phyloP scores from a whole-genome alignment of 1,139 yeast genomes.

The Geotrichum australiense region DNA sequence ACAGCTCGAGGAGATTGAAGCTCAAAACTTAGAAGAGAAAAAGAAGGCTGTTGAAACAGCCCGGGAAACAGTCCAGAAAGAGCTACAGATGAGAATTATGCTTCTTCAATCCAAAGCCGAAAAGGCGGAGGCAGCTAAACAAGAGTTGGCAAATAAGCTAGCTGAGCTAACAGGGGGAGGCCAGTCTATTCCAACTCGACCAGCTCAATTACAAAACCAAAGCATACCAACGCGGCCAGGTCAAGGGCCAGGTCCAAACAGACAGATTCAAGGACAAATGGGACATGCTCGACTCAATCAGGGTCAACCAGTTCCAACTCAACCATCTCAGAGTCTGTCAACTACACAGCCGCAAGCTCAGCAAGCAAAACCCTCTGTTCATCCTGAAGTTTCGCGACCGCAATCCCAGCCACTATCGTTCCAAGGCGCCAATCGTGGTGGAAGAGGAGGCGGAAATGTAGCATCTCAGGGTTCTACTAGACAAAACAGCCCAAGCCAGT shows the following conservation, averaged over 20 bases:
- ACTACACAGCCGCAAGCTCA: neutral
- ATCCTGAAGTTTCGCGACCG: no score
- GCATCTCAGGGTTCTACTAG: no score
- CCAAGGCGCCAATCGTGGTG: no score
- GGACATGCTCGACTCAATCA: neutral
- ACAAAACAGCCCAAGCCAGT: neutral
- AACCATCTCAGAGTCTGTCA: neutral
- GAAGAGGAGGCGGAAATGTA: no score
- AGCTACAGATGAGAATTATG: conserved; percentile 33
- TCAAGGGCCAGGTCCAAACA: neutral
- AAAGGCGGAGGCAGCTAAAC: conserved; percentile 32
- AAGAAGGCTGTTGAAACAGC: conserved; percentile 22
- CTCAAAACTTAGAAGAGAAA: conserved; percentile 21
- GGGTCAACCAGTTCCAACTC: neutral
- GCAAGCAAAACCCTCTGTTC: no score
- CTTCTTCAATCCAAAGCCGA: conserved; percentile 32
- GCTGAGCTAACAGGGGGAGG: conserved; percentile 2
- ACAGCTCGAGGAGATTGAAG: conserved; percentile 11
- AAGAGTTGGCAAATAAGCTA: conserved; percentile 24
- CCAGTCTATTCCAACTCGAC: neutral
- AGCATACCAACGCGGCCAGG: neutral
- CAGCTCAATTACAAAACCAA: neutral
- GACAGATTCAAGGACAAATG: neutral
- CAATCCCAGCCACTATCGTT: neutral
- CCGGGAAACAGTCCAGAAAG: conserved; percentile 23